Conservation (phyloP, 345 rosid species). For the Citrus inodora region DNA sequence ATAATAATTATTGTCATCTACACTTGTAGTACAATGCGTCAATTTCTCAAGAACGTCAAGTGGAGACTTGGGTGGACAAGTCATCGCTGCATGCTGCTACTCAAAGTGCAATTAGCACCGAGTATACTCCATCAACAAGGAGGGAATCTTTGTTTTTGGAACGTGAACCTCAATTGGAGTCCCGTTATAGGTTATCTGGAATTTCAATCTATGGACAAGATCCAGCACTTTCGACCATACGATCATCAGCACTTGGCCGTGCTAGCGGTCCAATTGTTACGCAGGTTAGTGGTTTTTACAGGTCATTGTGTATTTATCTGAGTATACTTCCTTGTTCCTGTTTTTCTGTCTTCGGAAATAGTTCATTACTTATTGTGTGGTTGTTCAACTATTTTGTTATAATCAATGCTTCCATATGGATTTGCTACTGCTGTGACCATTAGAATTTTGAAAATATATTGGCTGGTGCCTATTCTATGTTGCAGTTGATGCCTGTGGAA, state of each 20-base stretch:
- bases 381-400: not conserved
- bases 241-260: conserved; percentile 48
- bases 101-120: conserved; percentile 33
- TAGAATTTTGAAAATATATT: not conserved
- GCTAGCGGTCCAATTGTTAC: conserved; percentile 60
- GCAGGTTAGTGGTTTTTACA: conserved; percentile 32
- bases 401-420: not conserved
- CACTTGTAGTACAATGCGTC: conserved; percentile 43
- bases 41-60: conserved; percentile 52
- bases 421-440: not conserved
- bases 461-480: not conserved
- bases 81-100: conserved; percentile 32
- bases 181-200: conserved; percentile 45
- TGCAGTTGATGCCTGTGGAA: not conserved
- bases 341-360: not conserved
- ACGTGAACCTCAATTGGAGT: conserved; percentile 48
- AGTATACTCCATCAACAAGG: conserved; percentile 45
- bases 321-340: not conserved
- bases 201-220: conserved; percentile 60
- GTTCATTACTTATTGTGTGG: not conserved
- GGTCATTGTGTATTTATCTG: not conserved
- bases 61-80: conserved; percentile 47
- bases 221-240: conserved; percentile 40
- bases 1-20: not conserved
- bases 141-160: conserved; percentile 56